Conservation (phyloP, 192 early-diverging fungal species). For the Rhizophlyctis rosea region DNA sequence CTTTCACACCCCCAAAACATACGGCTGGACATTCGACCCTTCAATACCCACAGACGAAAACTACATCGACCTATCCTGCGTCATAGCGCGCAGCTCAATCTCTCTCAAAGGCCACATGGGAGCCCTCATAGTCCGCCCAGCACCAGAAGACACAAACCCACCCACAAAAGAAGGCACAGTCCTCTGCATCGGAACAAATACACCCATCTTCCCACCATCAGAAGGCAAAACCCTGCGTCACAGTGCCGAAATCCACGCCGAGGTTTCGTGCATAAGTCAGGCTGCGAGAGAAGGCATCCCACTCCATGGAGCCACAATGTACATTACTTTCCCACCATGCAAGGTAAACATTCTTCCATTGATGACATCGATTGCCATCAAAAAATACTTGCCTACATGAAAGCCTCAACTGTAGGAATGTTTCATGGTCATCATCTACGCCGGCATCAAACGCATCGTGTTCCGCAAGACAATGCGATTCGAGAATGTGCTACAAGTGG, state of each 20-base stretch:
- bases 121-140: constrained; percentile 5
- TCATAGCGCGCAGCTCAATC: constrained; percentile 15
- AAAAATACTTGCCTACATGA: too few relatives aligned
- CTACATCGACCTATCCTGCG: constrained; percentile 26
- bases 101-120: constrained; percentile 30
- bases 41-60: constrained; percentile 17
- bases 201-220: constrained; percentile 21
- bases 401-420: constrained; percentile 10
- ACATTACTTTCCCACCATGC: constrained; percentile 27
- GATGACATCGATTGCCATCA: too few relatives aligned
- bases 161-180: constrained; percentile 2
- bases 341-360: too few relatives aligned
- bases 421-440: constrained; percentile 17
- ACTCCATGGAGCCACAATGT: constrained; percentile 10
- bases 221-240: constrained; percentile 9
- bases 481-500: constrained; percentile 4
- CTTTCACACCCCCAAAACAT: constrained; percentile 3
- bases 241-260: constrained; percentile 25
- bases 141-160: too few relatives aligned
- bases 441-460: constrained; percentile 22
- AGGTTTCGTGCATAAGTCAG: not conserved
- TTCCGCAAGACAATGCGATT: constrained; percentile 4
- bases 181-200: constrained; percentile 10
- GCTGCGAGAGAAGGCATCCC: constrained; percentile 10
- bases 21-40: constrained; percentile 15